Evolutionary conservation across 1,139 yeast genomes (phyloP), one percentile per base, ranked within the genome.

Genomic region (Maudiozyma humilis): DNA sequence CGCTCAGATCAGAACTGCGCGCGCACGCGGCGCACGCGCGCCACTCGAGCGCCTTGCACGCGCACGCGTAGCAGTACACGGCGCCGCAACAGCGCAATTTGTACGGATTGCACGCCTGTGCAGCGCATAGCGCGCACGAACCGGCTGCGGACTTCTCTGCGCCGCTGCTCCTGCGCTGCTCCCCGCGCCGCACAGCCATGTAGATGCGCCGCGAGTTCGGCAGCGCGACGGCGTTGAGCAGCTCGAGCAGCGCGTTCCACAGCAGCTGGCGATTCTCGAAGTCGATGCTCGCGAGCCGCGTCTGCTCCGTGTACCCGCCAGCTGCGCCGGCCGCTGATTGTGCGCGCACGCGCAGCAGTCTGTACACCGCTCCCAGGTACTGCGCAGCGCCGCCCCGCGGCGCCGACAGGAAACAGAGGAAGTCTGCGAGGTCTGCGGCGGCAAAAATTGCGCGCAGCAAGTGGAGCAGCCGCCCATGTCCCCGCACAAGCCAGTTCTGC

Each of bases 231-330:
- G 40, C 41, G 35, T 52, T 56, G 17, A 60, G 51, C 14, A 60
- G 44, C 37, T 60, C 62, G 17, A 60, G 43, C 1, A 57, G 45
- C 1, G 62, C 54, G 41, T 57, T 57, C 62, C 62, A 60, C 6
- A 60, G 43, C 10, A 60, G 44, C 39, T 60, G 64, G 35, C 60
- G 44, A 44, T 59, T 58, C 34, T 57, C 59, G 43, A 50, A 54
- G 29, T 58, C 57, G 18, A 56, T 41, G 10, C 53, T 52, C 0
- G 60, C 49, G 17, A 47, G 43, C 13, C 56, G 51, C 4, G 57
- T 44, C 32, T 49, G 46, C 23, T 49, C 47, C 41, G 37, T 58
- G 55, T 14, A 59, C 44, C 17, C 46, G 43, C 1, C 61, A 52
- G n/a, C 59, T 57, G 38, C 57, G 57, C 6, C 60, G 57, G 27